Evolutionary conservation across 2,329 filamentous ascomycete species (phyloP).

Genomic region (Cercospora beticola): DNA sequence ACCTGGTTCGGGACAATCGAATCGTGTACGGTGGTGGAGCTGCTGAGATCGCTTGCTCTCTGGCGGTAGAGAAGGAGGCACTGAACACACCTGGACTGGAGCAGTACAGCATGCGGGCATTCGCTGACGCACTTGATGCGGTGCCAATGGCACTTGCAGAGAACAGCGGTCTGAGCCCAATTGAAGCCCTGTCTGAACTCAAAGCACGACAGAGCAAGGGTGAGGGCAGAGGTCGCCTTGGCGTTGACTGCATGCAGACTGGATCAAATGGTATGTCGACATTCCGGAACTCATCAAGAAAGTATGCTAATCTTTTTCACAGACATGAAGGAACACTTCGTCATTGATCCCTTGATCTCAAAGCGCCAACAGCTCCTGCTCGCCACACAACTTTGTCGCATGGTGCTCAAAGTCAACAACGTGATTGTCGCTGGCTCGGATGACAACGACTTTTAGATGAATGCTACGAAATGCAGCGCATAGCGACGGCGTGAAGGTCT

Average conservation of each 20-base stretch:
- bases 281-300: neutral
- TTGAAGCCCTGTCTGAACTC: constrained; percentile 89
- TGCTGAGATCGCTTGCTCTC: constrained; percentile 93
- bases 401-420: constrained; percentile 96
- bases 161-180: constrained; percentile 94
- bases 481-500: constrained; percentile 14
- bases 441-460: constrained; percentile 73
- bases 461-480: constrained; percentile 8
- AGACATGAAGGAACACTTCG: constrained; percentile 97
- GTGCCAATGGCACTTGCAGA: constrained; percentile 95
- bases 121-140: constrained; percentile 88
- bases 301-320: constrained; percentile 19
- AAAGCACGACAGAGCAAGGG: constrained; percentile 92
- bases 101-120: constrained; percentile 98
- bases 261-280: constrained; percentile 71
- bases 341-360: constrained; percentile 96
- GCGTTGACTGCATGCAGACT: constrained; percentile 96
- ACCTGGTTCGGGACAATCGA: constrained; percentile 91
- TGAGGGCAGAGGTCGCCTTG: constrained; percentile 72
- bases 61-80: constrained; percentile 93
- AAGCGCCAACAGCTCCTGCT: constrained; percentile 97
- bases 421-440: constrained; percentile 88
- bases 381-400: constrained; percentile 94
- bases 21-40: constrained; percentile 97
- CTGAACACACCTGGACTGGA: constrained; percentile 90